Conservation (phyloP, 352 stramenopile species). For the Globisporangium mamillatum region DNA sequence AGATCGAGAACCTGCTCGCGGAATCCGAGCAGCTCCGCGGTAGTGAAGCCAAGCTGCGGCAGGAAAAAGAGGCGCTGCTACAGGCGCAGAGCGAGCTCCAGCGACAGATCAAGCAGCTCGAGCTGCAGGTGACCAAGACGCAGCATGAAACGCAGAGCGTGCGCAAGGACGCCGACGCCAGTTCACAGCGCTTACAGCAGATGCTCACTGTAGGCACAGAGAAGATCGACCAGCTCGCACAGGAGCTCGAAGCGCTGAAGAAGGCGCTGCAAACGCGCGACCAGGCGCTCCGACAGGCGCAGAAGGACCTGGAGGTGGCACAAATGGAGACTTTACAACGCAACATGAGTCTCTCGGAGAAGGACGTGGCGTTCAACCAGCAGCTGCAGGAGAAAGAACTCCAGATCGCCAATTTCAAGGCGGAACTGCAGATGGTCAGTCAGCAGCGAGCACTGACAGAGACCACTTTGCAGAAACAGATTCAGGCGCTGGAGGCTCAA, state of each 20-base stretch:
- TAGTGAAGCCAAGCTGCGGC: constrained; percentile 45
- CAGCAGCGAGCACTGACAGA: constrained; percentile 25
- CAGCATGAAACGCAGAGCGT: constrained; percentile 53
- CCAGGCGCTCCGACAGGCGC: constrained; percentile 31
- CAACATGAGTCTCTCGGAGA: constrained; percentile 35
- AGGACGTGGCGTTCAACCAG: constrained; percentile 29
- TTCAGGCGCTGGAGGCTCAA: constrained; percentile 22
- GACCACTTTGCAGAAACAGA: constrained; percentile 14
- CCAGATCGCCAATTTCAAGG: constrained; percentile 32
- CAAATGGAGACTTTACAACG: constrained; percentile 45
- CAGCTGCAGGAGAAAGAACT: constrained; percentile 38
- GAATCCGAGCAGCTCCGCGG: constrained; percentile 45
- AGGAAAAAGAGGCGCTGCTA: constrained; percentile 50
- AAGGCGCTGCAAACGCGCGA: constrained; percentile 39
- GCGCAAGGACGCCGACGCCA: constrained; percentile 43
- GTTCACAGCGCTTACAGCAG: constrained; percentile 41
- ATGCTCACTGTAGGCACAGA: constrained; percentile 33
- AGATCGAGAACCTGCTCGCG: constrained; percentile 58
- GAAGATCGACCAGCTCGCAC: constrained; percentile 42
- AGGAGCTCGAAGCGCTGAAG: constrained; percentile 37
- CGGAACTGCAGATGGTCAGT: constrained; percentile 22
- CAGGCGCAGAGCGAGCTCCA: constrained; percentile 36
- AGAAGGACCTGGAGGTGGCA: constrained; percentile 43
- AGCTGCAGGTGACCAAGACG: constrained; percentile 42
- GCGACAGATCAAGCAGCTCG: constrained; percentile 31